Evolutionary conservation across 805 yeast genomes (phyloP), one percentile per base, ranked within the genome.

Genomic region (Candida hispaniensis): DNA sequence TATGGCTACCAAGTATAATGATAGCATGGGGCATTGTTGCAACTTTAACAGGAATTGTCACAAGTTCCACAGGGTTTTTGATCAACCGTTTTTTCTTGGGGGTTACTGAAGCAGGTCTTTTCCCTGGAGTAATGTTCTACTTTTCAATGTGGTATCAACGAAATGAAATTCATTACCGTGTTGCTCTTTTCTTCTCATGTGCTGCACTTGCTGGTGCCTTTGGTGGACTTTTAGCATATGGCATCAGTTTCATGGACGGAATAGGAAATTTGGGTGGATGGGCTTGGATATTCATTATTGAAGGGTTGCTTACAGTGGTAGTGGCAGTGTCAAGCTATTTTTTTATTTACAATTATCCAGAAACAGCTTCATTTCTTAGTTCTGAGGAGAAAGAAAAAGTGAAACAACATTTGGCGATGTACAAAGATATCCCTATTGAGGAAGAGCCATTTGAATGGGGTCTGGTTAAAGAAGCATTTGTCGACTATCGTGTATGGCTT

Each of bases 231-330:
- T 28, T 60, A 17, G 64, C 64, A 7, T 54, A 44, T 41, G 63
- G 53, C 8, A 51, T 61, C 18, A 56, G 66, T 40, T 74, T 70
- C 33, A 61, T 75, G 50, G 63, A 69, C 41, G 52, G 57, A 39
- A 52, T 56, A 27, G 57, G 45, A 8, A 60, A 61, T 2, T 38
- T 41, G 4, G 38, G 39, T 5, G 51, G 51, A 10, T 60, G 65
- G 64, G 45, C 62, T 35, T 64, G 64, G 59, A 52, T 63, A 41
- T 65, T 57, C 42, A 48, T 65, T 29, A 49, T 65, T 26, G 68
- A 64, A 43, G 67, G 70, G 3, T 39, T 55, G 5, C 43, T 61
- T 14, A 61, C 69, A 7, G 43, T 63, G 30, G 55, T 51, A 5
- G 52, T 56, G 34, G 59, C 59, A 2, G 39, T 53, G 11, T 17